These are phyloP conservation scores for Pulveroboletus sp. DNA, from an alignment of 768 basidiomycete genomes.

Conservation along the genomic window DNA sequence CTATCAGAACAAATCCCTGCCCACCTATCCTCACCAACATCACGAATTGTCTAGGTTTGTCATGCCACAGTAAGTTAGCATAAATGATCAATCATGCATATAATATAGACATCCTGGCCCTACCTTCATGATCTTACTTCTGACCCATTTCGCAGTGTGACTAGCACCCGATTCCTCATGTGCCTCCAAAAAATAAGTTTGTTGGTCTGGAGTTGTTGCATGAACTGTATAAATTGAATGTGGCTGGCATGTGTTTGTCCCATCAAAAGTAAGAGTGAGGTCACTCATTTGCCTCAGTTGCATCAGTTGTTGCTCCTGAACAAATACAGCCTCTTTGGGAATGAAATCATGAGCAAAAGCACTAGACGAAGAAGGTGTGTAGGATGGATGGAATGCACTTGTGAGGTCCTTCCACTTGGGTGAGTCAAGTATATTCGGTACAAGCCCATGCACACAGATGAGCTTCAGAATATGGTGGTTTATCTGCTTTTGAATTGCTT, in stretches of 20 bases:
- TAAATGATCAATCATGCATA: too few species aligned
- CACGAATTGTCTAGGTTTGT: not conserved
- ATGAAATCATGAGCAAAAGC: not conserved
- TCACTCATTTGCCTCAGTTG: not conserved
- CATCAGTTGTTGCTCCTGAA: not conserved
- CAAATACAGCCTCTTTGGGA: not conserved
- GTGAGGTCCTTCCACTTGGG: not conserved
- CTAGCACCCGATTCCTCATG: not conserved
- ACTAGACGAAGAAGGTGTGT: not conserved
- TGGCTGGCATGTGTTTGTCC: not conserved
- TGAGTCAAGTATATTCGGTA: not conserved
- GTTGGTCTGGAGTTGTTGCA: too few species aligned
- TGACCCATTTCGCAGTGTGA: not conserved
- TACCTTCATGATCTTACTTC: not conserved
- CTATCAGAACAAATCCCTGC: not conserved
- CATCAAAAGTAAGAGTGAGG: not conserved
- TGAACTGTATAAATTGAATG: not conserved
- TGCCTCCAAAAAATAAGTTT: not conserved
- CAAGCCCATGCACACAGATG: not conserved
- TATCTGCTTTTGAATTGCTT: not conserved
- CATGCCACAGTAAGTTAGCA: too few species aligned
- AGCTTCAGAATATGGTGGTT: too few species aligned
- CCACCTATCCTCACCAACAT: not conserved
- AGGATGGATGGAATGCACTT: not conserved
- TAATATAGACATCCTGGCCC: not conserved